These are phyloP conservation scores for Tulasnella sp. DNA, from an alignment of 768 basidiomycete genomes.

Conservation along the genomic window DNA sequence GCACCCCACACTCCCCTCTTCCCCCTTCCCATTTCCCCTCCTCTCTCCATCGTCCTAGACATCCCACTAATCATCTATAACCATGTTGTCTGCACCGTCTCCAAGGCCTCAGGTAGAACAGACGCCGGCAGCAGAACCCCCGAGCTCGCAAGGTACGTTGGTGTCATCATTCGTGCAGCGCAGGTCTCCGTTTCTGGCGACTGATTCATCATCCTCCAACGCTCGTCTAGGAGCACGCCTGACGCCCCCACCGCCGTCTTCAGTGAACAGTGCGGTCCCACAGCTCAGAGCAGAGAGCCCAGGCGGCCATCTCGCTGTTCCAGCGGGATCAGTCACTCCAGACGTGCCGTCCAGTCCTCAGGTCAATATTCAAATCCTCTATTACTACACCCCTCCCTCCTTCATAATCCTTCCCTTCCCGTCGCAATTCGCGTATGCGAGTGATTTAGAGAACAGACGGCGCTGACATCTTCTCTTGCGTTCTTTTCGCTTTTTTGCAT, in stretches of 20 bases:
- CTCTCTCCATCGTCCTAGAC: slow-evolving; percentile 19
- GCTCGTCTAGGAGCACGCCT: slow-evolving; percentile 9
- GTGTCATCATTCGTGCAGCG: slow-evolving; percentile 3
- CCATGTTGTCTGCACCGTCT: slow-evolving; percentile 23
- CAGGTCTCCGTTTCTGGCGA: neutral
- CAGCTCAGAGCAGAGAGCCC: slow-evolving; percentile 18
- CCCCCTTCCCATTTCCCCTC: neutral
- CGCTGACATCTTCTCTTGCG: slow-evolving; percentile 1
- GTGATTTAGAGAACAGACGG: neutral
- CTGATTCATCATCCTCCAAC: neutral
- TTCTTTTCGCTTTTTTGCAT: neutral
- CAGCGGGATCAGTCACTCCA: neutral
- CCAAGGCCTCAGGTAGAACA: neutral
- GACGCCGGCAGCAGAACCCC: neutral
- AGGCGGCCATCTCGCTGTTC: slow-evolving; percentile 30
- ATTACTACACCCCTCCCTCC: neutral
- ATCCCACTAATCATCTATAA: slow-evolving; percentile 15
- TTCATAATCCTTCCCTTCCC: neutral
- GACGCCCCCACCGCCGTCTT: slow-evolving; percentile 16
- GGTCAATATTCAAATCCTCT: slow-evolving; percentile 20
- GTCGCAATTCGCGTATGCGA: neutral
- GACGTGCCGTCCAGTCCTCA: neutral
- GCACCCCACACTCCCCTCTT: slow-evolving; percentile 5
- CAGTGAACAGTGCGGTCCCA: slow-evolving; percentile 20
- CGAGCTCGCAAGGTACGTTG: neutral